Percentiles rank a stretch among this genome's conserved stretches.
Conservation (phyloP, 306 rosid genomes). For the Vigna hirtella region DNA sequence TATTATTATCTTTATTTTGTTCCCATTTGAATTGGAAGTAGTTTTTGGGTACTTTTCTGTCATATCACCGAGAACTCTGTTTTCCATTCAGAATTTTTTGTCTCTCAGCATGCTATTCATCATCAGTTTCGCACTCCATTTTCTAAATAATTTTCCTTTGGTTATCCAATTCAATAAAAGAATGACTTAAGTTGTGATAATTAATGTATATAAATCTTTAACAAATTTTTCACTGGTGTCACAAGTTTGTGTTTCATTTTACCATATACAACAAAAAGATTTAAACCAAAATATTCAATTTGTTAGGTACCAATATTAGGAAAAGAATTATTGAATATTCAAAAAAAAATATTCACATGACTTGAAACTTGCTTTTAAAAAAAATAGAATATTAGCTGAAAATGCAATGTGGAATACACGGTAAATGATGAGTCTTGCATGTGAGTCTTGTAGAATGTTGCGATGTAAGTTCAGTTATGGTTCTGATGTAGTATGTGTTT, state of each 20-base stretch:
- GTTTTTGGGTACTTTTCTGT: constrained; percentile 6
- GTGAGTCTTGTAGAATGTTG: constrained; percentile 11
- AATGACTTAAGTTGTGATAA: too few species aligned
- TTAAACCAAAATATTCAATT: too few species aligned
- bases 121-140: neutral
- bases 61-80: constrained; percentile 36
- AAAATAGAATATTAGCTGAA: too few species aligned
- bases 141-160: neutral
- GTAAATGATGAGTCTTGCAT: constrained; percentile 23
- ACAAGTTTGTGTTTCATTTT: too few species aligned
- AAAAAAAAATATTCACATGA: too few species aligned
- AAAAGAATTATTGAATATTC: too few species aligned
- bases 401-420: neutral
- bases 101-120: neutral
- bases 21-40: constrained; percentile 11
- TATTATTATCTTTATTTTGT: constrained; percentile 24
- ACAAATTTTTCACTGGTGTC: too few species aligned
- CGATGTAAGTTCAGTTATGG: neutral
- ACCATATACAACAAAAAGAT: too few species aligned
- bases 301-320: too few species aligned
- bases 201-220: too few species aligned
- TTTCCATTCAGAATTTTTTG: neutral
- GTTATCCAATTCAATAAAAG: neutral
- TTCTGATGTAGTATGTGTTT: constrained; percentile 1
- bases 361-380: too few species aligned